phyloP scores from a whole-genome alignment of 2,329 filamentous ascomycete genomes.

The Magnaporthiopsis rhizophila region DNA sequence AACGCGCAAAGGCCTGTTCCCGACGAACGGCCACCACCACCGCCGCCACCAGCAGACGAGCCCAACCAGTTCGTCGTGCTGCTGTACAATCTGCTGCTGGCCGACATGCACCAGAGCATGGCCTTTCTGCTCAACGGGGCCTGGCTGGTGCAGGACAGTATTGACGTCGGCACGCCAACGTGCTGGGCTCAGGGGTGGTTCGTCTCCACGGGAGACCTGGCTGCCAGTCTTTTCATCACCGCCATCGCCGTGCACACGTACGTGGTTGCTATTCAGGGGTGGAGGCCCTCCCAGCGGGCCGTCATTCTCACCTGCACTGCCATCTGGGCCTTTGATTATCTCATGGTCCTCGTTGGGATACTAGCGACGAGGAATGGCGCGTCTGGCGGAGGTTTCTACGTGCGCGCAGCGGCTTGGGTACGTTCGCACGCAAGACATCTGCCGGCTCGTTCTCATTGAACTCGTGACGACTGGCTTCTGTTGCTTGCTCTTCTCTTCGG shows the following conservation, averaged over 20 bases:
- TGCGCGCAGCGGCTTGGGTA: slow-evolving; percentile 47
- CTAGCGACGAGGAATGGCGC: slow-evolving; percentile 18
- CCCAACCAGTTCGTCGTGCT: slow-evolving; percentile 51
- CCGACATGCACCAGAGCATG: slow-evolving; percentile 48
- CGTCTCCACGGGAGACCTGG: slow-evolving; percentile 48
- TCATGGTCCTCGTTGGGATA: slow-evolving; percentile 34
- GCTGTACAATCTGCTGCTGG: slow-evolving; percentile 50
- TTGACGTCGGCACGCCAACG: slow-evolving; percentile 36
- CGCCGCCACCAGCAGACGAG: neutral
- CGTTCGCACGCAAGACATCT: slow-evolving; percentile 7
- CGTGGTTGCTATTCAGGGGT: slow-evolving; percentile 40
- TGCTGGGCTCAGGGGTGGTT: slow-evolving; percentile 51
- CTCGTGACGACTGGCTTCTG: neutral
- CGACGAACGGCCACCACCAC: neutral
- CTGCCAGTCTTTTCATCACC: slow-evolving; percentile 49
- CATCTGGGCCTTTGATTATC: slow-evolving; percentile 42
- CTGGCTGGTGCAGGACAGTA: slow-evolving; percentile 39
- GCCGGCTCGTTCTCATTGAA: neutral
- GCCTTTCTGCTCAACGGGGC: slow-evolving; percentile 47
- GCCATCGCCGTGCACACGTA: slow-evolving; percentile 52
- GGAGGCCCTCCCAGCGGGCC: slow-evolving; percentile 32
- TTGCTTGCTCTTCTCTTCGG: too few relatives aligned
- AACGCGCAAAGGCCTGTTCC: neutral
- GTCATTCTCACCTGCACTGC: slow-evolving; percentile 34
- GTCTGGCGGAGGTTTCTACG: slow-evolving; percentile 32